phyloP scores from a whole-genome alignment of 1,284 basidiomycete species.

The Pholiota adiposa region DNA sequence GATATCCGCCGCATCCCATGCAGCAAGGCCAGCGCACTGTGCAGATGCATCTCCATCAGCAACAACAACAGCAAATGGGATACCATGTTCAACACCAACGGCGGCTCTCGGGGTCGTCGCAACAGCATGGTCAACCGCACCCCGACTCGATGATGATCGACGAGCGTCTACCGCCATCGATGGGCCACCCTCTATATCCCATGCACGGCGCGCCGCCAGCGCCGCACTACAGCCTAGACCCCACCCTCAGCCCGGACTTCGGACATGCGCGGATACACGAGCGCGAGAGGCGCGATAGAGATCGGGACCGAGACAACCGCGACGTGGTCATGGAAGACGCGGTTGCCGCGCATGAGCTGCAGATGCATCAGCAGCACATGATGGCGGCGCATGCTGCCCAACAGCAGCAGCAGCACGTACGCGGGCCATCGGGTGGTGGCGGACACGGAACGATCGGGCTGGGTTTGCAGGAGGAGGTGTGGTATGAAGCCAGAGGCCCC shows the following conservation, averaged over 20 bases:
- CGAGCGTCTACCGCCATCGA: background rate
- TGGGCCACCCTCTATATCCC: background rate
- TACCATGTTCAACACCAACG: constrained; percentile 7
- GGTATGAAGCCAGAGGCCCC: constrained; percentile 3
- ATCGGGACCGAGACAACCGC: constrained; percentile 6
- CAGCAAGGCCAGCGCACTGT: background rate
- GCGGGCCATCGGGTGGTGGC: background rate
- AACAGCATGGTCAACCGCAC: constrained; percentile 4
- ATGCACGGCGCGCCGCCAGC: background rate
- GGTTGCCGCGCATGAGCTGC: constrained; percentile 1
- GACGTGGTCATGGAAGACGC: constrained; percentile 9
- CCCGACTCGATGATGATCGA: constrained; percentile 12
- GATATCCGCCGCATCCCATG: constrained; percentile 1
- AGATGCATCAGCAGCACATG: background rate
- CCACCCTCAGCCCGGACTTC: background rate
- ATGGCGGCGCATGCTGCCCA: background rate
- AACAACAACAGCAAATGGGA: background rate
- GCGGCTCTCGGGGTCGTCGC: background rate
- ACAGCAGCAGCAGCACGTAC: constrained; percentile 5
- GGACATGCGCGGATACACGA: background rate
- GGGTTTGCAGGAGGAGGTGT: constrained; percentile 12
- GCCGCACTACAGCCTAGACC: background rate
- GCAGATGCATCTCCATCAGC: background rate
- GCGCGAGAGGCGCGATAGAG: constrained; percentile 6
- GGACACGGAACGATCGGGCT: background rate